Evolutionary conservation across 1,284 basidiomycete species (phyloP).

Genomic region (Malassezia slooffiae): DNA sequence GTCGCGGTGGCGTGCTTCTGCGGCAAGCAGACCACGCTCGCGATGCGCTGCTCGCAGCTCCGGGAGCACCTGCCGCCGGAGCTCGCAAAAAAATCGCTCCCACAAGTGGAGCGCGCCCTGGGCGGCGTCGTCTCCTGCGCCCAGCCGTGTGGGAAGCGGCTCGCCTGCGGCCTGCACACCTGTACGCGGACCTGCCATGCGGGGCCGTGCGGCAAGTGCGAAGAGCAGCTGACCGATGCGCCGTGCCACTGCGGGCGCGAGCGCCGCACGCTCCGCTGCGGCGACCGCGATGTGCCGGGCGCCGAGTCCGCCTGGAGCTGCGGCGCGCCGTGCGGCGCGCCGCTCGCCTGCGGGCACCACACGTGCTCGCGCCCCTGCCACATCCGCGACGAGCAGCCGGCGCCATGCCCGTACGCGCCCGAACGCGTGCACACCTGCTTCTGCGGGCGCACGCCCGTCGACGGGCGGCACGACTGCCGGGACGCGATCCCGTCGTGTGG

Average conservation of each 20-base stretch:
- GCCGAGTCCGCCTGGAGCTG: slow-evolving; percentile 19
- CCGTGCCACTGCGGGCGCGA: slow-evolving; percentile 40
- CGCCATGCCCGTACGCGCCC: slow-evolving; percentile 32
- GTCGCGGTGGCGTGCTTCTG: slow-evolving; percentile 41
- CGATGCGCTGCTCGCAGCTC: slow-evolving; percentile 39
- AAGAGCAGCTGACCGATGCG: slow-evolving; percentile 13
- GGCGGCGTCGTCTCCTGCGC: slow-evolving; percentile 32
- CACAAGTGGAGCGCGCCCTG: background rate
- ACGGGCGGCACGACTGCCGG: slow-evolving; percentile 22
- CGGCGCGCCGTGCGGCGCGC: slow-evolving; percentile 23
- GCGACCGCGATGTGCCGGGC: slow-evolving; percentile 22
- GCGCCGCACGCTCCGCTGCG: slow-evolving; percentile 28
- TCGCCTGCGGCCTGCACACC: slow-evolving; percentile 34
- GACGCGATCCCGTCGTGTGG: slow-evolving; percentile 38
- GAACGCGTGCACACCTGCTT: slow-evolving; percentile 29
- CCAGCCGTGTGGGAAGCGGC: slow-evolving; percentile 24
- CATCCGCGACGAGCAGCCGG: slow-evolving; percentile 14
- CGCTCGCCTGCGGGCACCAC: slow-evolving; percentile 36
- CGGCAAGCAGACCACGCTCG: slow-evolving; percentile 22
- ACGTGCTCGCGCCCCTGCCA: slow-evolving; percentile 33
- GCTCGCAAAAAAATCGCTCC: slow-evolving; percentile 11
- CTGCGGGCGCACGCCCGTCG: slow-evolving; percentile 28
- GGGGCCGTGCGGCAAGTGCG: slow-evolving; percentile 31
- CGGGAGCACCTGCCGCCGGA: slow-evolving; percentile 13
- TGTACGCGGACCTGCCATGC: slow-evolving; percentile 34